Evolutionary conservation across 2,329 filamentous ascomycete genomes (phyloP), one percentile per base, ranked within the genome.

Genomic region (Xylariaceae sp.): DNA sequence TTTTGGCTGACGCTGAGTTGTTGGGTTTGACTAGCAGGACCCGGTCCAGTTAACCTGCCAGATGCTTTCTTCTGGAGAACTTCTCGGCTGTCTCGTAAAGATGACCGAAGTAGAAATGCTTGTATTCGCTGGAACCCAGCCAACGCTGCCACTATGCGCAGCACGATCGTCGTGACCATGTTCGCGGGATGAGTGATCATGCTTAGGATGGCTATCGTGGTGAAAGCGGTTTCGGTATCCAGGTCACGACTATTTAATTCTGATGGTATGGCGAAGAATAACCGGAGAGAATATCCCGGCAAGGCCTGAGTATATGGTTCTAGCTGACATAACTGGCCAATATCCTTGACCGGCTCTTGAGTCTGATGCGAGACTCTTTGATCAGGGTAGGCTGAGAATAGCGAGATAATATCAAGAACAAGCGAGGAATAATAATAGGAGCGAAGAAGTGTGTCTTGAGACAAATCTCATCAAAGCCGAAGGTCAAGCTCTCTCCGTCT

Each of bases 101-200:
- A 31, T 27, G 57, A 54, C 32, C 61, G 57, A 0, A 70, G 59
- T 1, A 74, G 53, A 42, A 67, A 75, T 0, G 46, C 43, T 47
- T 75, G 72, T 3, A 76, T 73, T 11, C 71, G 65, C 11, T 72
- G 68, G 47, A 74, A 72, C 26, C 65, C 67, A 0, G 72, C 60
- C 4, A 70, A 64, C 0, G 69, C 63, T 0, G 66, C 67, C 0
- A 73, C 59, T 0, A 60, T 65, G 3, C 65, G 63, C 0, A 73
- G 73, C 0, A 73, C 53, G 19, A 72, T 68, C 0, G 73, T 73
- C 72, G 74, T 74, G 19, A 75, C 60, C 55, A 74, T 75, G 49
- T 75, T 75, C 5, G 73, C 72, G 0, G 73, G 72, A 30, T 74
- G 70, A 1, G 71, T 75, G 0, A 75, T 65, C 61, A 75, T 65